Conservation (phyloP, 148 eudicot genomes). For the Persicaria maculosa region DNA sequence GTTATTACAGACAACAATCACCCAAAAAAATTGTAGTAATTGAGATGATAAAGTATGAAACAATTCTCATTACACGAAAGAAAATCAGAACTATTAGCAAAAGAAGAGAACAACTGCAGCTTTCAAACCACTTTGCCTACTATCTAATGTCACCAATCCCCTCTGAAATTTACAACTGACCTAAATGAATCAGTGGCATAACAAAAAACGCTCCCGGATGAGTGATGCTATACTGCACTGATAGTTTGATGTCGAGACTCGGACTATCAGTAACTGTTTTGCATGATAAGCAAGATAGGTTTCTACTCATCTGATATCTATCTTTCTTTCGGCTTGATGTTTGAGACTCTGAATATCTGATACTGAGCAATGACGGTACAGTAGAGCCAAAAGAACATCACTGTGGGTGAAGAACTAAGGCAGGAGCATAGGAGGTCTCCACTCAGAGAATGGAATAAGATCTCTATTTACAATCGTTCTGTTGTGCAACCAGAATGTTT, state of each 20-base stretch:
- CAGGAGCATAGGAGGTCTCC: constrained; percentile 62
- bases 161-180: no score
- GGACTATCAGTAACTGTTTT: not conserved
- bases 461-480: constrained; percentile 61
- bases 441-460: constrained; percentile 56
- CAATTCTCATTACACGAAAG: not conserved
- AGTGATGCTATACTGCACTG: not conserved
- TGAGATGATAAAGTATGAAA: not conserved
- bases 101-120: not conserved
- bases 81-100: not conserved
- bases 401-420: not conserved
- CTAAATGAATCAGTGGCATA: not conserved
- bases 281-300: not conserved
- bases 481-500: constrained; percentile 94
- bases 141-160: not conserved
- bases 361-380: not conserved
- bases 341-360: not conserved
- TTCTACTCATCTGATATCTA: not conserved
- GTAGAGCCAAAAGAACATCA: not conserved
- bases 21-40: not conserved
- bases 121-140: not conserved
- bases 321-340: not conserved
- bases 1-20: not conserved
- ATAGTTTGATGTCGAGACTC: not conserved
- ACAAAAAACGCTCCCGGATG: not conserved